phyloP scores from a whole-genome alignment of 2,329 filamentous ascomycete genomes.

The Cladosporium sphaerospermum region DNA sequence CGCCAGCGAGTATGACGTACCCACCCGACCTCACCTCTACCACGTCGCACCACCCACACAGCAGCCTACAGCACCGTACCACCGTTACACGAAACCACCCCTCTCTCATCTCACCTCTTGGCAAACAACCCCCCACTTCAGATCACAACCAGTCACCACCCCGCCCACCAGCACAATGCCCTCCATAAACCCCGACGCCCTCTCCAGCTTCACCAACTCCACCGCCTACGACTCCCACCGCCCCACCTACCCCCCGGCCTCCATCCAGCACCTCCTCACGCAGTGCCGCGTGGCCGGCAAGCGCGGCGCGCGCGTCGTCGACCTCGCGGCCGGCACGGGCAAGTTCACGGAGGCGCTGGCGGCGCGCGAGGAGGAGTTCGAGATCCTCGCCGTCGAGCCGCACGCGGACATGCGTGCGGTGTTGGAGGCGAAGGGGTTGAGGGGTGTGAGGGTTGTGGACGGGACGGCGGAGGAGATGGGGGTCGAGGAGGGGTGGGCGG shows the following conservation, averaged over 20 bases:
- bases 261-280: conserved; percentile 53
- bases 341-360: conserved; percentile 63
- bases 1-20: too few species aligned
- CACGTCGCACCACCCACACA: too few species aligned
- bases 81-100: too few species aligned
- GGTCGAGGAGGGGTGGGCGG: conserved; percentile 53
- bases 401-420: conserved; percentile 60
- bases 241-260: conserved; percentile 57
- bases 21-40: too few species aligned
- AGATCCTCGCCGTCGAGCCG: conserved; percentile 59
- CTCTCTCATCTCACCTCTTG: neutral
- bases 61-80: too few species aligned
- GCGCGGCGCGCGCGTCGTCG: conserved; percentile 48
- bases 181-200: conserved; percentile 22
- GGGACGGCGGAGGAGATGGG: conserved; percentile 54
- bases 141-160: neutral
- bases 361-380: conserved; percentile 51
- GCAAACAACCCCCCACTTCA: neutral
- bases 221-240: conserved; percentile 60
- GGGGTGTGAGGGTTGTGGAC: conserved; percentile 48
- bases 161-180: neutral
- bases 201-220: conserved; percentile 57
- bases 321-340: conserved; percentile 63
- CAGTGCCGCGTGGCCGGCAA: conserved; percentile 48
- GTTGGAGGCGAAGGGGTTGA: conserved; percentile 53